Base-by-base conservation (phyloP, 129 eudicot genomes). In the Pseudognaphalium luteoalbum region DNA sequence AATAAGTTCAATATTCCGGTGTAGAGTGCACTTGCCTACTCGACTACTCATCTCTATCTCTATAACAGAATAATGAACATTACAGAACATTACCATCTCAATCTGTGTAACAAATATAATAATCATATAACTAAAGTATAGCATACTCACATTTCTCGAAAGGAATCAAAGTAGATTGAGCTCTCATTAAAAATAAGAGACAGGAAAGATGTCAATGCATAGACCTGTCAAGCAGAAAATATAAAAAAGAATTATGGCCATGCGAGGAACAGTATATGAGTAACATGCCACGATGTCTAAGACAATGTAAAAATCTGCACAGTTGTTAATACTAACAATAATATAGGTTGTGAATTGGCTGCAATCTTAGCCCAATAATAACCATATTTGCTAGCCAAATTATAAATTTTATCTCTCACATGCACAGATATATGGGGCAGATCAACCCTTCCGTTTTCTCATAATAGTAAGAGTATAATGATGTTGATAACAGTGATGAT, bases 191-290 rank as follows among this genome's bases (percentile, higher is more conserved):
- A 77, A 39, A 91, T 69, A 44, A 93, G 91, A 66, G 98, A 84
- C 81, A 93, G 74, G 89, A 93, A 93, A 75, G 98, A 93, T 83
- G 83, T 91, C 76, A 88, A 82, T 39, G 97, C 97, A 76, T 93
- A 93, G 39, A 93, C 87, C 87, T 83, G 87, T 33, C 57, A 85
- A 57, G 60, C 64, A 35, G 39, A 66, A 60, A 4, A 67, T 70
- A 51, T 19, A 20, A 32, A n/a, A 42, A 70, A 5, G 52, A 25
- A 60, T 47, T 3, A 76, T 66, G 44, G 57, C 5, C 12, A 20
- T 39, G 57, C 39, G 33, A 35, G 21, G 25, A 39, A 51, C 62
- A 75, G 50, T 4, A 7, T 14, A 69, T 54, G 32, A 37, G 35
- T 58, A 17, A 14, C 60, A 70, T 70, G 76, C 59, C 50, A 70